Evolutionary conservation across 345 rosid genomes (phyloP).

Genomic region (Corchorus olitorius): DNA sequence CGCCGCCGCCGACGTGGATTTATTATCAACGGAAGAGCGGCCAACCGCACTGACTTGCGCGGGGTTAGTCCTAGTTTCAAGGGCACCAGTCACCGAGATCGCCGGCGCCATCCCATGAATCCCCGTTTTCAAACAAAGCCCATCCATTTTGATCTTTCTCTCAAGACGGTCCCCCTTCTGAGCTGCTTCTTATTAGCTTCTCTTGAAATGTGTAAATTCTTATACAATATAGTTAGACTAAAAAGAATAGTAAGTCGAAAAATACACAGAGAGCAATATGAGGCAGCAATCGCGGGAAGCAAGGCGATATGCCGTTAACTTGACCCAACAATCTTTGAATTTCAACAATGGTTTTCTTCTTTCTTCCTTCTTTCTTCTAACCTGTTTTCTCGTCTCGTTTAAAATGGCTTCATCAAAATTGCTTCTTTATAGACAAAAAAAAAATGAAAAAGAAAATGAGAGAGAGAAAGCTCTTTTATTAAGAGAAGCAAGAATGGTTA

Average conservation of each 20-base stretch:
- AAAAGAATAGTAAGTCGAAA: not conserved
- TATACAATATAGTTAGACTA: not conserved
- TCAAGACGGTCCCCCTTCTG: not conserved
- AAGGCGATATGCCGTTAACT: not conserved
- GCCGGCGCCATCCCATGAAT: constrained; percentile 24
- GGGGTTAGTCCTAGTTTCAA: not conserved
- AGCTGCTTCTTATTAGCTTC: not conserved
- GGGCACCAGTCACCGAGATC: constrained; percentile 12
- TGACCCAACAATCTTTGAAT: constrained; percentile 12
- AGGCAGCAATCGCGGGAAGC: constrained; percentile 6
- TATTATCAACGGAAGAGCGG: constrained; percentile 8
- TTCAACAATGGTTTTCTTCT: not conserved
- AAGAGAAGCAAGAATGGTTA: not conserved
- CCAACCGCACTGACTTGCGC: constrained; percentile 16
- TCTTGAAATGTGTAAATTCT: not conserved
- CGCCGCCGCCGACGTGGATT: not conserved
- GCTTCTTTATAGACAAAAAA: not conserved
- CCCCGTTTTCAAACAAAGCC: constrained; percentile 22
- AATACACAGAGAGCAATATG: not conserved
- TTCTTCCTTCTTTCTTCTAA: not conserved
- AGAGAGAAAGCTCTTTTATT: not conserved
- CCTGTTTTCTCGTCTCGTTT: constrained; percentile 1
- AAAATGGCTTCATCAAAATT: not conserved
- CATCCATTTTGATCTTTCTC: constrained; percentile 13
- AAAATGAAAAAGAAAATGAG: not conserved